Conservation (phyloP, 805 yeast genomes). For the Candida rishiriensis region DNA sequence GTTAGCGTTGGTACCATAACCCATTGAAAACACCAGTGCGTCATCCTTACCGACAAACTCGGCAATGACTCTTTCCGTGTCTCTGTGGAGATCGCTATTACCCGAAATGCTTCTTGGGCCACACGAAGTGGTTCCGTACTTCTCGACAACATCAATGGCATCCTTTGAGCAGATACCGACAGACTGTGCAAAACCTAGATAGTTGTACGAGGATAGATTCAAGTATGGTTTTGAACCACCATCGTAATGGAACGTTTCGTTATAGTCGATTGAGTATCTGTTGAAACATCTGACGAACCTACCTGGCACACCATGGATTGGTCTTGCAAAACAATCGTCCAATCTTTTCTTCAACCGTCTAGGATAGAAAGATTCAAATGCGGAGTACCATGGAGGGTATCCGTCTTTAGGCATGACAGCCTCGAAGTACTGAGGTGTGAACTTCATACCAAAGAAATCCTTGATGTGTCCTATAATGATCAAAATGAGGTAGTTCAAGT, state of each 20-base stretch:
- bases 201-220: conserved; percentile 87
- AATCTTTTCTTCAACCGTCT: conserved; percentile 87
- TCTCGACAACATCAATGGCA: conserved; percentile 57
- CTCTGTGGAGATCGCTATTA: conserved; percentile 64
- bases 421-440: conserved; percentile 59
- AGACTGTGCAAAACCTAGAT: conserved; percentile 95
- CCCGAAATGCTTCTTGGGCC: conserved; percentile 78
- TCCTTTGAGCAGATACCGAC: conserved; percentile 85
- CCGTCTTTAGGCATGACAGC: conserved; percentile 79
- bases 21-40: conserved; percentile 83
- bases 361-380: conserved; percentile 89
- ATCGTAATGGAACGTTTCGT: conserved; percentile 62
- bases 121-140: conserved; percentile 73
- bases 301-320: conserved; percentile 98
- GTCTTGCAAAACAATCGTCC: conserved; percentile 93
- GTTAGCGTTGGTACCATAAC: conserved; percentile 92
- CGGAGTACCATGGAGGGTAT: conserved; percentile 92
- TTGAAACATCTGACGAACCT: conserved; percentile 80
- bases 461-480: conserved; percentile 86
- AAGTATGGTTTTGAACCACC: conserved; percentile 76
- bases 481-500: conserved; percentile 76
- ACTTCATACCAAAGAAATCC: conserved; percentile 78
- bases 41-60: conserved; percentile 88
- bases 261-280: conserved; percentile 63
- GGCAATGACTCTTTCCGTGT: conserved; percentile 76